Base-by-base conservation (phyloP, 2,329 filamentous ascomycete species). In the Aspergillus sojae region DNA sequence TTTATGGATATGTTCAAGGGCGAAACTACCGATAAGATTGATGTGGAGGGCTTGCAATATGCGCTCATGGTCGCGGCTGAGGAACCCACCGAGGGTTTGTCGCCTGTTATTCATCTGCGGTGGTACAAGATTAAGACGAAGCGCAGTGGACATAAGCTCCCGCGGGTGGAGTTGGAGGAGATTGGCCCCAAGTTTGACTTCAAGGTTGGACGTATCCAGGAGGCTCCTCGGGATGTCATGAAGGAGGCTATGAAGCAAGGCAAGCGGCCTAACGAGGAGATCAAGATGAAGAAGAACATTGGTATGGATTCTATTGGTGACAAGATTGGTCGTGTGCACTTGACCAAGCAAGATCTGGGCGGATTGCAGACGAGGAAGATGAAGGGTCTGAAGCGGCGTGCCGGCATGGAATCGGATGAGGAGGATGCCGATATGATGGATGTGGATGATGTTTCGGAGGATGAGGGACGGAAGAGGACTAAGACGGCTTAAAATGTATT, bases 361-460 rank as follows among this genome's bases (percentile, higher is more conserved):
- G 87, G 91, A 72, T 80, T 99, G 79, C 95, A 99, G 84, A 96
- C 94, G 59, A 89, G 95, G 75, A 99, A 99, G 88, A 98, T 99
- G 94, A 99, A 99, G 88, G 95, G 94, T 70, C 80, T 99, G 70
- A 99, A 98, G 87, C 86, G 95, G 69, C 88, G 86, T 68, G 87
- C 92, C 60, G 89, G 89, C 66, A 80, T 87, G 28, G 84, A 85
- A 58, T 82, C 81, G 57, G 85, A 84, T 48, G 83, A 85, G 58
- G 83, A 81, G 4, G 81, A 82, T 63, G 78, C 73, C 48, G 83
- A 84, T 58, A 83, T 80, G 62, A 82, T 82, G 69, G 80, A 83
- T 62, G 78, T 78, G 60, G 78, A 80, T 66, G 77, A 77, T 60
- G 59, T 77, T 28, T 75, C 73, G 58, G 72, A 77, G 58, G 75